Evolutionary conservation across 768 basidiomycete genomes (phyloP).

Genomic region (Kondoa subrosea): DNA sequence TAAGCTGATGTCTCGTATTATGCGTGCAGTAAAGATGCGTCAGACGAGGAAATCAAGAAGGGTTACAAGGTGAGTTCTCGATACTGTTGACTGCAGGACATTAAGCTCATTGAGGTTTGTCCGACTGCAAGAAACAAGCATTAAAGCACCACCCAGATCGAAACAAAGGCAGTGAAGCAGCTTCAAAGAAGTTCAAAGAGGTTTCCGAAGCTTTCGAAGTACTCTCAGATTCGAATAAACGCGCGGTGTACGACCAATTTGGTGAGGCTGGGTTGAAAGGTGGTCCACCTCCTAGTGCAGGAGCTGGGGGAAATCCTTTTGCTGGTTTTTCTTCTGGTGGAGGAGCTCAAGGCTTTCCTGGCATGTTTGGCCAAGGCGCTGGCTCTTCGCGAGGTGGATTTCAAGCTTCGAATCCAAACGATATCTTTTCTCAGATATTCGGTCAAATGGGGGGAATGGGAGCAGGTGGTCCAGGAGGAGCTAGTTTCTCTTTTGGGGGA

Average conservation of each 20-base stretch:
- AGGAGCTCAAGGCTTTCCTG: slow-evolving; percentile 15
- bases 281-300: slow-evolving; percentile 3
- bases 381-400: slow-evolving; percentile 42
- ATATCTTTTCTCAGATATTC: slow-evolving; percentile 59
- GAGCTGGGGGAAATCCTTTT: slow-evolving; percentile 17
- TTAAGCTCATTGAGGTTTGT: neutral
- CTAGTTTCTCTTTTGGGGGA: slow-evolving; percentile 30
- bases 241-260: slow-evolving; percentile 52
- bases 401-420: slow-evolving; percentile 62
- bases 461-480: slow-evolving; percentile 35
- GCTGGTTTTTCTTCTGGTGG: slow-evolving; percentile 15
- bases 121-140: slow-evolving; percentile 75
- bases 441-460: slow-evolving; percentile 35
- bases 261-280: slow-evolving; percentile 54
- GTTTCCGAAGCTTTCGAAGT: slow-evolving; percentile 94
- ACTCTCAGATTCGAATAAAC: slow-evolving; percentile 40
- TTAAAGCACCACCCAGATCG: slow-evolving; percentile 70
- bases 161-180: slow-evolving; percentile 37
- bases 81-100: slow-evolving; percentile 35
- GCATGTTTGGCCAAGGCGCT: slow-evolving; percentile 12
- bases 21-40: slow-evolving; percentile 50
- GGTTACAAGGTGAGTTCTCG: slow-evolving; percentile 17
- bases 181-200: slow-evolving; percentile 68
- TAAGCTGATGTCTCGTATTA: too few species aligned
- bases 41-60: slow-evolving; percentile 53